Percentiles rank a stretch among this genome's conserved stretches.
Conservation (phyloP, 306 rosid species). For the Calophaca sinica region DNA sequence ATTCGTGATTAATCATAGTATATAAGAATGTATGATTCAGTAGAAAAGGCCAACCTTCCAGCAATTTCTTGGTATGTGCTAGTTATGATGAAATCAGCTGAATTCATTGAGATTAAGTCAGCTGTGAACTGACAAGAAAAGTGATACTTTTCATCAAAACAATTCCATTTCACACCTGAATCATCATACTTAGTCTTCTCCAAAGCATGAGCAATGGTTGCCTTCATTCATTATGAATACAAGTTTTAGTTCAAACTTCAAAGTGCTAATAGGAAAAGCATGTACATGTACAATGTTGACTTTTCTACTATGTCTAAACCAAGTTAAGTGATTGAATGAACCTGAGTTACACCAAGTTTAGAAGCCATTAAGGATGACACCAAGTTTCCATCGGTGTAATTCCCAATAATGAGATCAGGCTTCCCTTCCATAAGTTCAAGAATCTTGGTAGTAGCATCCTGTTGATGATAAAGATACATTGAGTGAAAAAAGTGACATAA, state of each 20-base stretch:
- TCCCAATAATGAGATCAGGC: constrained; percentile 89
- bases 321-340: constrained; percentile 12
- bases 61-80: constrained; percentile 93
- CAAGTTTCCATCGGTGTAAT: constrained; percentile 96
- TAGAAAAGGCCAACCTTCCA: constrained; percentile 66
- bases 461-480: constrained; percentile 17
- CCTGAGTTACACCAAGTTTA: constrained; percentile 93
- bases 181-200: constrained; percentile 92
- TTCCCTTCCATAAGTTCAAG: constrained; percentile 71
- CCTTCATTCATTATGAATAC: constrained; percentile 53
- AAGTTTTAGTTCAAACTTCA: constrained; percentile 49
- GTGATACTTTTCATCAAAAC: constrained; percentile 80
- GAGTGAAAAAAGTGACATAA: not conserved
- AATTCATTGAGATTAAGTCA: constrained; percentile 82
- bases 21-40: constrained; percentile 12
- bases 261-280: not conserved
- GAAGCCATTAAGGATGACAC: constrained; percentile 86
- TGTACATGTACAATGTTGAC: not conserved
- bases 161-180: constrained; percentile 88
- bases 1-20: too few relatives aligned
- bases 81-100: constrained; percentile 85
- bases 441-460: constrained; percentile 81
- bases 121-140: constrained; percentile 88
- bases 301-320: not conserved
- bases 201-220: constrained; percentile 92